These are phyloP conservation scores for Daldinia grandis DNA, from an alignment of 495 filamentous ascomycete genomes.

Conservation along the genomic window DNA sequence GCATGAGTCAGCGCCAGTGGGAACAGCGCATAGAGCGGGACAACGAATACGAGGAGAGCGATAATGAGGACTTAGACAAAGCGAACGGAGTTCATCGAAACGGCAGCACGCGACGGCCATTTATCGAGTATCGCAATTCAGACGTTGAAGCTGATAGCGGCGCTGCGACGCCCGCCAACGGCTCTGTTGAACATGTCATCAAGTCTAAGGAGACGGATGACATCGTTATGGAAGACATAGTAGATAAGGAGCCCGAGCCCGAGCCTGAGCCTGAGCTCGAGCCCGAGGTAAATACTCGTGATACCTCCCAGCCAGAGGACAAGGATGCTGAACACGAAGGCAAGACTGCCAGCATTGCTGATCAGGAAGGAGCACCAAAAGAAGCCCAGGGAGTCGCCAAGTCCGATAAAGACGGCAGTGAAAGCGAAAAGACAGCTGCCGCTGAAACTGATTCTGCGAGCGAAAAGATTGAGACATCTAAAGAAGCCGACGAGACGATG, in stretches of 20 bases:
- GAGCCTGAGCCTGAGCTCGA: slow-evolving; percentile 45
- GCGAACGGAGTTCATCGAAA: slow-evolving; percentile 76
- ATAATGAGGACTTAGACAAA: slow-evolving; percentile 85
- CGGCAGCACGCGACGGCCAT: slow-evolving; percentile 65
- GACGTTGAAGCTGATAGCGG: slow-evolving; percentile 75
- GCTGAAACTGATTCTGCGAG: slow-evolving; percentile 4
- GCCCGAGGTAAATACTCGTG: slow-evolving; percentile 30
- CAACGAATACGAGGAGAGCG: slow-evolving; percentile 83
- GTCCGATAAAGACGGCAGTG: slow-evolving; percentile 33
- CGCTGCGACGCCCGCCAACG: slow-evolving; percentile 63
- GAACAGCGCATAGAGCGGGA: slow-evolving; percentile 78
- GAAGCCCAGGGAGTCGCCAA: slow-evolving; percentile 26
- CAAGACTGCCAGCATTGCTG: slow-evolving; percentile 45
- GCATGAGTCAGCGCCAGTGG: slow-evolving; percentile 83
- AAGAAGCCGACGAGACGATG: slow-evolving; percentile 50
- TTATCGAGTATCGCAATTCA: slow-evolving; percentile 75
- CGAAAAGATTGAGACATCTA: slow-evolving; percentile 19
- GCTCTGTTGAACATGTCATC: slow-evolving; percentile 55
- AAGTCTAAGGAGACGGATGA: slow-evolving; percentile 68
- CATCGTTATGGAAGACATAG: slow-evolving; percentile 70
- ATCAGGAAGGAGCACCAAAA: slow-evolving; percentile 30
- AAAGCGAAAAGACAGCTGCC: slow-evolving; percentile 35
- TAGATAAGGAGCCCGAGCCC: slow-evolving; percentile 42
- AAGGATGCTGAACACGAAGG: slow-evolving; percentile 44
- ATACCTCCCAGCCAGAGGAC: slow-evolving; percentile 49